phyloP scores from a whole-genome alignment of 306 rosid genomes.

The Cicer yamashitae region DNA sequence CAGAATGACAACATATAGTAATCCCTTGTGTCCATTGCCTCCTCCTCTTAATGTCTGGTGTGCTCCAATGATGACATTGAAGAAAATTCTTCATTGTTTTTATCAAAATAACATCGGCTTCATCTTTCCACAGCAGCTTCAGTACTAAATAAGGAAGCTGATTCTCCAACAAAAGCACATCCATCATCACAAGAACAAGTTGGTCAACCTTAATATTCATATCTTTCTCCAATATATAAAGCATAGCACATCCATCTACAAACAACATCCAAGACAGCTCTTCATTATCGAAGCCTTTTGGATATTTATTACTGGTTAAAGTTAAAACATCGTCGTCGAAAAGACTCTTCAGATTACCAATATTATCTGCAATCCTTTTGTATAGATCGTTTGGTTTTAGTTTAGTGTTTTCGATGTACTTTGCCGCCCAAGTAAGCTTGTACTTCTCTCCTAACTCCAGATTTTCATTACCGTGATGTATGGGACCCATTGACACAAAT shows the following conservation, averaged over 20 bases:
- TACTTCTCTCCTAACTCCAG: conserved; percentile 16
- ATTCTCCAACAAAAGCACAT: conserved; percentile 41
- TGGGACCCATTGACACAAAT: conserved; percentile 30
- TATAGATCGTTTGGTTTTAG: background rate
- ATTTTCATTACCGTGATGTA: conserved; percentile 1
- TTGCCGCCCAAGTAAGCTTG: conserved; percentile 12
- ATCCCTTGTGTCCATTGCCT: too few relatives aligned
- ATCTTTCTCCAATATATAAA: background rate
- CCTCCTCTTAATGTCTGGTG: background rate
- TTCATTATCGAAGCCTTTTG: background rate
- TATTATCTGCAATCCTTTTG: background rate
- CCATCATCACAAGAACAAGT: conserved; percentile 25
- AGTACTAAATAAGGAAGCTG: conserved; percentile 31
- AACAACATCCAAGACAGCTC: background rate
- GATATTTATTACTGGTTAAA: background rate
- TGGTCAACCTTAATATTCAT: conserved; percentile 6
- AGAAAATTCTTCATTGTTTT: background rate
- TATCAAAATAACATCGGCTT: rapidly evolving
- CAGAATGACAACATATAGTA: too few relatives aligned
- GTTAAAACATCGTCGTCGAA: background rate
- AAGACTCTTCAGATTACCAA: background rate
- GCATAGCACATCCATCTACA: conserved; percentile 33
- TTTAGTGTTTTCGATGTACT: background rate
- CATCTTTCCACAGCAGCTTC: background rate
- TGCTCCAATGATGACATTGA: background rate